phyloP scores from a whole-genome alignment of 2,329 filamentous ascomycete genomes.

The Ceratocystis colombiana region DNA sequence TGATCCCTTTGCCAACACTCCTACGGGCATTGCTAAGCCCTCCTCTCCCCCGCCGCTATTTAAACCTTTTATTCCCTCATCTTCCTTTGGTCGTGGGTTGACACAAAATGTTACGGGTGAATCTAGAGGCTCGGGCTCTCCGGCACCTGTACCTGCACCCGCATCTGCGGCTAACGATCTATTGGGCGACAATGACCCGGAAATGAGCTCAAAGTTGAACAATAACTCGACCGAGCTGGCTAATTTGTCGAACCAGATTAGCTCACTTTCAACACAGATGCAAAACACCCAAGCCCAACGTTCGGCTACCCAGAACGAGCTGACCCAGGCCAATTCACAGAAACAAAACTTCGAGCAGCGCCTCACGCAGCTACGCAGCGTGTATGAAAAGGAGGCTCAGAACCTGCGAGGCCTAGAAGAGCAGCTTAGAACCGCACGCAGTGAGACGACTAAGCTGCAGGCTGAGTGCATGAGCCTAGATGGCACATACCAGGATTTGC shows the following conservation, averaged over 20 bases:
- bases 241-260: conserved; percentile 92
- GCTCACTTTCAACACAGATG: conserved; percentile 84
- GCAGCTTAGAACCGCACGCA: conserved; percentile 62
- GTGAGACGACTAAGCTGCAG: conserved; percentile 75
- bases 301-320: conserved; percentile 64
- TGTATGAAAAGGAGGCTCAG: conserved; percentile 90
- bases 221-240: conserved; percentile 86
- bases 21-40: conserved; percentile 45
- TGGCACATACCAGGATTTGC: conserved; percentile 67
- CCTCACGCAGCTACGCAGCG: conserved; percentile 69
- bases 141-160: conserved; percentile 36
- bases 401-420: conserved; percentile 78
- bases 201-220: conserved; percentile 77
- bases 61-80: conserved; percentile 86
- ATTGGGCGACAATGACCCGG: conserved; percentile 79
- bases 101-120: conserved; percentile 45
- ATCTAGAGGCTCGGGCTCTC: conserved; percentile 54
- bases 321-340: conserved; percentile 71
- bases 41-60: conserved; percentile 50
- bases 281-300: conserved; percentile 83
- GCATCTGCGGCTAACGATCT: conserved; percentile 55
- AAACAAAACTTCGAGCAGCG: conserved; percentile 90
- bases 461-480: conserved; percentile 76
- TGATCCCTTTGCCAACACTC: conserved; percentile 55
- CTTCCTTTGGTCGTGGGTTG: conserved; percentile 78